phyloP scores from a whole-genome alignment of 2,329 filamentous ascomycete genomes.

The Leptographium flavum region DNA sequence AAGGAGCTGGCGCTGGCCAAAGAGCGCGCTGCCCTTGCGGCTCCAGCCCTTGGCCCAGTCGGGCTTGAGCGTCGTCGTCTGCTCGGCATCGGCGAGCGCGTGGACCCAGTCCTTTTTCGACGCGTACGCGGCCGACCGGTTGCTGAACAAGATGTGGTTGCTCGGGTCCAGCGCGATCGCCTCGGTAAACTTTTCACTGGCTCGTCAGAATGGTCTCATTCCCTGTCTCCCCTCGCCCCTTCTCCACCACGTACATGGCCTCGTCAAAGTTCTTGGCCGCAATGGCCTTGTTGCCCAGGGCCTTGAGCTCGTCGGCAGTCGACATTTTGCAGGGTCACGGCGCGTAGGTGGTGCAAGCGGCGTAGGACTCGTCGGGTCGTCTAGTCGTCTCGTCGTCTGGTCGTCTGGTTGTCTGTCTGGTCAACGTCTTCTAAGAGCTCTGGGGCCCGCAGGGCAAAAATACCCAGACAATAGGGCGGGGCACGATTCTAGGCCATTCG shows the following conservation, averaged over 20 bases:
- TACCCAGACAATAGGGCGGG: conserved; percentile 2
- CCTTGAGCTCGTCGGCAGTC: conserved; percentile 72
- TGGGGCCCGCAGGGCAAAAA: conserved; percentile 1
- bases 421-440: not conserved
- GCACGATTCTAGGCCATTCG: conserved; percentile 15
- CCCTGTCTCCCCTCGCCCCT: too few relatives aligned
- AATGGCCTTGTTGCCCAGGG: conserved; percentile 97
- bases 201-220: not conserved
- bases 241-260: conserved; percentile 83
- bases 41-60: conserved; percentile 98
- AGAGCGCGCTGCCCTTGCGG: conserved; percentile 80
- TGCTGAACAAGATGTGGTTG: conserved; percentile 97
- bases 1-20: conserved; percentile 74
- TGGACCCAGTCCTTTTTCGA: conserved; percentile 80
- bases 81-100: conserved; percentile 78
- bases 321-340: conserved; percentile 26
- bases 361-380: not conserved
- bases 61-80: conserved; percentile 87
- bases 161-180: conserved; percentile 76
- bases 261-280: conserved; percentile 92
- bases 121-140: conserved; percentile 76
- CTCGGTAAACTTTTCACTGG: conserved; percentile 82
- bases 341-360: not conserved
- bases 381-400: too few relatives aligned
- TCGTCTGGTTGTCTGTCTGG: not conserved